Conservation (phyloP, 805 yeast genomes). For the Saturnispora diversa region DNA sequence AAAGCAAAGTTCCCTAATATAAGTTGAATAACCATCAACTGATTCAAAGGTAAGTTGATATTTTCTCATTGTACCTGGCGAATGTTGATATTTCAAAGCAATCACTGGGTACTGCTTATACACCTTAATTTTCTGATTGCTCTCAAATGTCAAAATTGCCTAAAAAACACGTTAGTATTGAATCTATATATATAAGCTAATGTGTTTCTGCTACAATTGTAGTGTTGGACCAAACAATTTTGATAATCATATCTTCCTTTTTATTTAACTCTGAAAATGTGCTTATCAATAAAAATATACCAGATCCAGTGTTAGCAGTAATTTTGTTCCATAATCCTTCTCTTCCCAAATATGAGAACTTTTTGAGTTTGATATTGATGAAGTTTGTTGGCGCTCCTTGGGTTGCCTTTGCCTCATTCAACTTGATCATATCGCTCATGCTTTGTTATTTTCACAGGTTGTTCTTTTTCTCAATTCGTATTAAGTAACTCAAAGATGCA, state of each 20-base stretch:
- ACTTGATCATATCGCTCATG: too few relatives aligned
- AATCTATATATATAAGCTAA: neutral
- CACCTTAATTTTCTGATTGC: slow-evolving; percentile 5
- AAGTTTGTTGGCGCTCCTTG: neutral
- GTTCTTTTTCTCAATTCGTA: too few relatives aligned
- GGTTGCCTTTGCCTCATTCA: too few relatives aligned
- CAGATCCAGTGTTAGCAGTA: neutral
- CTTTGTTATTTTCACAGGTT: too few relatives aligned
- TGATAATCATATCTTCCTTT: neutral
- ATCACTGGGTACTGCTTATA: slow-evolving; percentile 9
- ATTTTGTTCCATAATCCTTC: neutral
- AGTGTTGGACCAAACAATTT: neutral
- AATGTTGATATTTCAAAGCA: slow-evolving; percentile 8
- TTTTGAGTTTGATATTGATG: neutral
- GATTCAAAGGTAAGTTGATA: slow-evolving; percentile 2
- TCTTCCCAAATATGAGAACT: neutral
- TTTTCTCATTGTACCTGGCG: neutral
- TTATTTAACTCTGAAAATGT: neutral
- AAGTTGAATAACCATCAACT: slow-evolving; percentile 1
- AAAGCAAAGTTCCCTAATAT: neutral
- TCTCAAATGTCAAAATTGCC: slow-evolving; percentile 1
- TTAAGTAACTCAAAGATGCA: too few relatives aligned
- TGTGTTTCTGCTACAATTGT: neutral
- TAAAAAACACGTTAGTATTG: neutral
- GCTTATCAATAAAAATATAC: neutral